Evolutionary conservation across 306 rosid genomes (phyloP).

Genomic region (Dicorynia guianensis): DNA sequence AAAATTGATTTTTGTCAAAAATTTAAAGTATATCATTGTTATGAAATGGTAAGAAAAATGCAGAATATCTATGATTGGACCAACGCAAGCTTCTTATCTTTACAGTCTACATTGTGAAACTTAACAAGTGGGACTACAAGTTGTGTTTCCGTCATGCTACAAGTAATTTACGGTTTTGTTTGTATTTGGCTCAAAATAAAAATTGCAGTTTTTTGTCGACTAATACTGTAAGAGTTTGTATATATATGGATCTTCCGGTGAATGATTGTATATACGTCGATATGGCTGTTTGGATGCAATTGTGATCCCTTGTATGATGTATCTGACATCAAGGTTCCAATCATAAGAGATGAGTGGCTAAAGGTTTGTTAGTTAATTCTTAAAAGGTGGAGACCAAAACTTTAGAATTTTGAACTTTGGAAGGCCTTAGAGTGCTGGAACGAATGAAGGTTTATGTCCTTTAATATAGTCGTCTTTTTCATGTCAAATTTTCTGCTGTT

Average conservation of each 20-base stretch:
- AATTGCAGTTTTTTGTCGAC: background rate
- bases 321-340: too few species aligned
- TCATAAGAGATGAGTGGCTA: too few species aligned
- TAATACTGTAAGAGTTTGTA: background rate
- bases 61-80: conserved; percentile 2
- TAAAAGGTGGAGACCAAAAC: too few species aligned
- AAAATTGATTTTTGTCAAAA: background rate
- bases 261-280: too few species aligned
- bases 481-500: too few species aligned
- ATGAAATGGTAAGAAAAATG: background rate
- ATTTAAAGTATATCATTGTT: background rate
- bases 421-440: too few species aligned
- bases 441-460: too few species aligned
- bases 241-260: background rate
- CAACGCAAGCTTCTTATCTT: background rate
- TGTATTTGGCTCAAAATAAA: conserved; percentile 14
- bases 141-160: conserved; percentile 1
- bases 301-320: too few species aligned
- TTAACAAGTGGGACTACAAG: conserved; percentile 9
- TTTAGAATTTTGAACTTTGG: too few species aligned
- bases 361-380: too few species aligned
- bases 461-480: too few species aligned
- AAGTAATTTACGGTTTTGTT: conserved; percentile 15
- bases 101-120: background rate
- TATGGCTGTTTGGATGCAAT: too few species aligned